Base-by-base conservation (phyloP, 106 monocot genomes). In the Hemerocallis citrina region DNA sequence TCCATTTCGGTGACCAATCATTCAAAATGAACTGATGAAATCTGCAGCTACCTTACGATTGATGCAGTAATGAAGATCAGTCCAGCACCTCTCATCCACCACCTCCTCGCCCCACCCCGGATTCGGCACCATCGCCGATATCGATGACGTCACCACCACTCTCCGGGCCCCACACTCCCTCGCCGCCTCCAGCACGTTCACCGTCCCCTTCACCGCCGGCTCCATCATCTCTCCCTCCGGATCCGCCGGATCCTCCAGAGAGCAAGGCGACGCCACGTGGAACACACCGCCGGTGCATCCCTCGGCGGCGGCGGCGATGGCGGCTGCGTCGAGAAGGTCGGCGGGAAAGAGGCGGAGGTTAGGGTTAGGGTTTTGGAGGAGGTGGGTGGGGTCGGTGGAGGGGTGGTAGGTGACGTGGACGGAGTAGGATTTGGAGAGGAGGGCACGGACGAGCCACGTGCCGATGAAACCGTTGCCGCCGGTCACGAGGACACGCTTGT, bases 111-210 rank as follows among this genome's bases (percentile, higher is more conserved):
- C 75, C 88, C 83, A 89, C 33, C 59, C 15, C n/a, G 80, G 84
- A 31, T 77, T 80, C 2, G 89, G 89, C 25, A 80, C 84, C 77
- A 89, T 75, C 14, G 80, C 74, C 4, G 84, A 69, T 54, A 84
- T 77, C 19, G 89, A 84, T 6, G 80, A 78, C 2, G 80, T 89
- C 34, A 84, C 21, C 50, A 84, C 84, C 60, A 89, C 89, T 65
- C 84, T 74, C 38, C 30, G 42, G 5, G 67, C 74, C 35, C 77
- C 74, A 5, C 59, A 71, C 42, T 20, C 61, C 58, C 75, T 47
- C 45, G 80, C 71, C 3, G 89, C 89, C 56, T 77, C 84, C 20
- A 89, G 77, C 9, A 89, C 89, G 61, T 89, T 84, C 14, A 69
- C 15, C 23, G 84, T 89, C 34, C 84, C 89, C 71, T 66, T 47